Evolutionary conservation across 2,329 filamentous ascomycete genomes (phyloP).

Genomic region (Ilyonectria mors-panacis): DNA sequence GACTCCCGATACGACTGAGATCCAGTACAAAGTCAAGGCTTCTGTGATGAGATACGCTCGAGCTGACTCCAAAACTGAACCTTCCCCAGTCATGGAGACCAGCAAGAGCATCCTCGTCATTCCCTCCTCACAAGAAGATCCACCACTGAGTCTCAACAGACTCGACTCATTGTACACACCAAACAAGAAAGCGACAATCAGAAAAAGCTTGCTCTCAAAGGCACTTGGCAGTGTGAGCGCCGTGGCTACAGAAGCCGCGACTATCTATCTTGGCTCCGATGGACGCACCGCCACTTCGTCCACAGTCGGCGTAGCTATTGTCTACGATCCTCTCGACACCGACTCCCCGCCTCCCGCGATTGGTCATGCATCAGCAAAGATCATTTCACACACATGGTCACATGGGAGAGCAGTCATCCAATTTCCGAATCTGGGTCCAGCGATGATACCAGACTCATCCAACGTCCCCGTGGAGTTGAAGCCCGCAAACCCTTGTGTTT

Average conservation of each 20-base stretch:
- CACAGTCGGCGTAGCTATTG: not conserved
- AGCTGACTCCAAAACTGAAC: not conserved
- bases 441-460: not conserved
- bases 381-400: not conserved
- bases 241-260: not conserved
- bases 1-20: slow-evolving; percentile 35
- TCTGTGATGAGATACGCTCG: slow-evolving; percentile 12
- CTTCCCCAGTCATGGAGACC: not conserved
- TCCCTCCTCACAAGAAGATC: slow-evolving; percentile 4
- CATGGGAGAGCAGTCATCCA: not conserved
- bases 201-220: not conserved
- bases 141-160: not conserved
- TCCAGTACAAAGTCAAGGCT: slow-evolving; percentile 39
- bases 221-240: not conserved
- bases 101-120: not conserved
- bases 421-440: not conserved
- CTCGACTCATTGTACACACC: not conserved
- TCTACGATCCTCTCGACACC: not conserved
- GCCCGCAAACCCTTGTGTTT: not conserved
- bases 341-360: not conserved
- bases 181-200: not conserved
- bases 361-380: not conserved
- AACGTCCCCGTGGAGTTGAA: not conserved
- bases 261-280: not conserved
- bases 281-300: not conserved